A percentile compares a stretch with the other conserved stretches of the same genome.
Evolutionary conservation across 805 yeast genomes (phyloP).

Genomic region (Tetrapisispora arboricola): DNA sequence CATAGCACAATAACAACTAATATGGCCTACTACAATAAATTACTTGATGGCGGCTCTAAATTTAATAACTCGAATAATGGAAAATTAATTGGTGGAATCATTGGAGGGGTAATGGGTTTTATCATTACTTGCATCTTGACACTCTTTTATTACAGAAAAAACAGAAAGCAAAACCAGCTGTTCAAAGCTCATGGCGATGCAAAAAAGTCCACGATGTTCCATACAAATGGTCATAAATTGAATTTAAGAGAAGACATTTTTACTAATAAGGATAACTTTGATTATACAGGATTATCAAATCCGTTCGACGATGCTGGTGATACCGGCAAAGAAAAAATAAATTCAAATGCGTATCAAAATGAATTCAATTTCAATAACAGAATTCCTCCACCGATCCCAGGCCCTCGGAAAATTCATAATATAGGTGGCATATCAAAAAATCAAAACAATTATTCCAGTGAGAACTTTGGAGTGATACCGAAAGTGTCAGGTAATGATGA

Average conservation of each 20-base stretch:
- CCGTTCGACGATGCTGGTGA: neutral
- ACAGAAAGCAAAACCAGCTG: conserved; percentile 1
- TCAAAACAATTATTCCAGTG: no score
- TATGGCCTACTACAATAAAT: neutral
- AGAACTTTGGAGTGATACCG: no score
- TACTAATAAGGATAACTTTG: no score
- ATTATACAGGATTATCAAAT: no score
- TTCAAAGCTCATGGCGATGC: neutral
- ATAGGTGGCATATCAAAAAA: no score
- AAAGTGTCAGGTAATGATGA: neutral
- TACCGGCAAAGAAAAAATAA: neutral
- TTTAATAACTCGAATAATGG: conserved; percentile 6
- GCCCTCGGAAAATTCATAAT: conserved; percentile 12
- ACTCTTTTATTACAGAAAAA: conserved; percentile 9
- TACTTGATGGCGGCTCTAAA: neutral
- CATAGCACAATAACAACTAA: conserved; percentile 1
- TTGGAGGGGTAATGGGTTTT: conserved; percentile 26
- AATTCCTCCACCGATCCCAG: conserved; percentile 15
- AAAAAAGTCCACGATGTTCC: conserved; percentile 6
- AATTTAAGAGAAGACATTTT: neutral
- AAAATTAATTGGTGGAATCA: conserved; percentile 24
- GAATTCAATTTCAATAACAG: conserved; percentile 20
- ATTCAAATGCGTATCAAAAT: conserved; percentile 17
- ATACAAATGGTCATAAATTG: conserved; percentile 15
- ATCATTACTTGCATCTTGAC: conserved; percentile 7